Base-by-base conservation (phyloP, 441 rosid species). In the Pelargonium myrrhifolium region DNA sequence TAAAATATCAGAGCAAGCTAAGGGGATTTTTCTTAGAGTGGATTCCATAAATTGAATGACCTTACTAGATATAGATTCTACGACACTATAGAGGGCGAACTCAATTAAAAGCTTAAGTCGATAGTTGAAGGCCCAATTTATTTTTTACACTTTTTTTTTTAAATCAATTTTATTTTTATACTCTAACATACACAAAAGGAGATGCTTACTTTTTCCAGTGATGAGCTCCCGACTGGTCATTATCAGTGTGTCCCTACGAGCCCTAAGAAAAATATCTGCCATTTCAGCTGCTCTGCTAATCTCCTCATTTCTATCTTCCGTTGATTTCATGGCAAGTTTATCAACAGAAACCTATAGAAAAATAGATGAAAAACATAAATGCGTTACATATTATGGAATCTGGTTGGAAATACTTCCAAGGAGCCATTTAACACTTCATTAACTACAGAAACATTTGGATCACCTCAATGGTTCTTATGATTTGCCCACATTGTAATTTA, bases 171-270 rank as follows among this genome's bases (percentile, higher is more conserved):
- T n/a, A 37, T 6, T 7, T 37, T 37, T 8, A 37, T 37, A 37
- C 42, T 37, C 42, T 37, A 0, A 7, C 9, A 37, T 7, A 5
- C 10, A 47, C 47, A 51, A 71, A 4, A 70, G 40, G 72, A 61
- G 31, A 65, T 61, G 80, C 88, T 47, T 62, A 93, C 99, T 76
- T 86, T 85, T 91, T 62, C 97, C 97, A 4, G 86, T 87, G 79
- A 93, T 77, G 69, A 93, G 97, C 75, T 84, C 82, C 68, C 99
- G 92, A 71, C 99, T 89, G 71, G 96, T 91, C 96, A 93, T 85
- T 73, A 93, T 80, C 37, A 93, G 82, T 53, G 99, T 89, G 66
- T 89, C 96, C 65, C 82, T 91, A 71, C 63, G 73, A 71, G 86
- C 79, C 20, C 77, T 77, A 68, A 93, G 89, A 74, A 76, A 87